Percentiles rank a stretch among this genome's conserved stretches.
phyloP scores from a whole-genome alignment of 2,329 filamentous ascomycete genomes.

The Pseudogymnoascus sp. region DNA sequence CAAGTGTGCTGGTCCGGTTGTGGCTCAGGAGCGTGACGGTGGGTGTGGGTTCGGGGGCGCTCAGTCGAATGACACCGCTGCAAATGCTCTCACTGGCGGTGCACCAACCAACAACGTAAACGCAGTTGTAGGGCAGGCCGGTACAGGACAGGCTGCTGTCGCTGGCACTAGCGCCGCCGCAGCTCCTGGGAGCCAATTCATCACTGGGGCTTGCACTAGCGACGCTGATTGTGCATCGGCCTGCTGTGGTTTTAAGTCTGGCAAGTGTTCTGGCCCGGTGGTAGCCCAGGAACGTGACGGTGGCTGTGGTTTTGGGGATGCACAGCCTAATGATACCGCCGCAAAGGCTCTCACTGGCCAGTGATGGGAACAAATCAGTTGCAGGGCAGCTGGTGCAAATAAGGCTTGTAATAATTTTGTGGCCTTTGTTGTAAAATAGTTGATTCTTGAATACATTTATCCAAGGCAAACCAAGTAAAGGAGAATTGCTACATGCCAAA shows the following conservation, averaged over 20 bases:
- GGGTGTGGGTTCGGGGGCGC: slow-evolving; percentile 28
- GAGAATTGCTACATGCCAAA: neutral
- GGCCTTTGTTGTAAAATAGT: neutral
- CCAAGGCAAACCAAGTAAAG: neutral
- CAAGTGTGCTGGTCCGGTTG: slow-evolving; percentile 29
- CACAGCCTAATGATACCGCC: slow-evolving; percentile 14
- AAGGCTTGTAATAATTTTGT: neutral
- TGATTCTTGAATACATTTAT: neutral
- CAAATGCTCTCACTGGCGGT: neutral
- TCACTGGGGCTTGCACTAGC: slow-evolving; percentile 29
- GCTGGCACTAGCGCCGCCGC: neutral
- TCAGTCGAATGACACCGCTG: slow-evolving; percentile 12
- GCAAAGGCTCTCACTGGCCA: slow-evolving; percentile 11
- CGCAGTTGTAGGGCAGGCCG: neutral
- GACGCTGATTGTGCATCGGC: slow-evolving; percentile 29
- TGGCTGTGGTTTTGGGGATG: slow-evolving; percentile 28
- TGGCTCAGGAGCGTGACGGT: slow-evolving; percentile 28
- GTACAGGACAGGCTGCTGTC: neutral
- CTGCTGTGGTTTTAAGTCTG: slow-evolving; percentile 27
- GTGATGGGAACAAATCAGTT: neutral
- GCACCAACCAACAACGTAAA: neutral
- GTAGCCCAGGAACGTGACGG: slow-evolving; percentile 28
- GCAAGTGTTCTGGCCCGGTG: slow-evolving; percentile 29
- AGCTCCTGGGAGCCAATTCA: slow-evolving; percentile 28
- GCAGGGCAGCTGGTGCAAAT: neutral